These are phyloP conservation scores for Mycena epipterygia DNA, from an alignment of 768 basidiomycete genomes.

Conservation along the genomic window DNA sequence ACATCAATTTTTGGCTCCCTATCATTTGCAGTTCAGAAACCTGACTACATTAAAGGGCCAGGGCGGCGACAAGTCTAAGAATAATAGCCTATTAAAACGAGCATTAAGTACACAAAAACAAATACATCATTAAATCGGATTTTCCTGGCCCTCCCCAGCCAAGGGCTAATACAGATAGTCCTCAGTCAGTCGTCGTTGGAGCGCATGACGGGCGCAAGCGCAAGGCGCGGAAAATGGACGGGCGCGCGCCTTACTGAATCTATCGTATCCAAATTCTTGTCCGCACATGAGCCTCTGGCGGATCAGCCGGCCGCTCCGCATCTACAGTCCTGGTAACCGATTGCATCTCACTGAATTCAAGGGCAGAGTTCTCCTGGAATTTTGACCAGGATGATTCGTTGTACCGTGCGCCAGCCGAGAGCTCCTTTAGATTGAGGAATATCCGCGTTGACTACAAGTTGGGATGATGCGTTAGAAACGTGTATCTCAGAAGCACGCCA, in stretches of 20 bases:
- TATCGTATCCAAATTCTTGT: constrained; percentile 11
- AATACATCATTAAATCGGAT: too few relatives aligned
- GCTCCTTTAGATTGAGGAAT: constrained; percentile 17
- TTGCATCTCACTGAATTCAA: constrained; percentile 12
- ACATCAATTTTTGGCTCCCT: not conserved
- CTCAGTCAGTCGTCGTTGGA: too few relatives aligned
- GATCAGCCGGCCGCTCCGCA: constrained; percentile 8
- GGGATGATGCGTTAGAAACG: constrained; percentile 10
- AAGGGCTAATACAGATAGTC: too few relatives aligned
- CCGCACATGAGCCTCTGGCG: constrained; percentile 12
- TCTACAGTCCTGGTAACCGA: constrained; percentile 17
- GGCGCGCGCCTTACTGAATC: constrained; percentile 1
- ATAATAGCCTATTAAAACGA: constrained; percentile 16
- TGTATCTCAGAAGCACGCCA: not conserved
- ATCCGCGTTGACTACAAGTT: constrained; percentile 19
- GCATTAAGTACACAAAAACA: not conserved
- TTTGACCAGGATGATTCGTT: constrained; percentile 20
- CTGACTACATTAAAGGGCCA: constrained; percentile 7
- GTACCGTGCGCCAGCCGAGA: constrained; percentile 8
- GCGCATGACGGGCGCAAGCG: too few relatives aligned
- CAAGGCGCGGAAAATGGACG: too few relatives aligned
- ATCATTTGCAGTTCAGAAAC: constrained; percentile 15
- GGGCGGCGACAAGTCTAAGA: constrained; percentile 21
- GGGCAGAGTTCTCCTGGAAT: constrained; percentile 12
- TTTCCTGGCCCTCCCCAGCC: too few relatives aligned